Evolutionary conservation across 768 basidiomycete genomes (phyloP), one percentile per base, ranked within the genome.

Genomic region (Plicaturopsis crispa): DNA sequence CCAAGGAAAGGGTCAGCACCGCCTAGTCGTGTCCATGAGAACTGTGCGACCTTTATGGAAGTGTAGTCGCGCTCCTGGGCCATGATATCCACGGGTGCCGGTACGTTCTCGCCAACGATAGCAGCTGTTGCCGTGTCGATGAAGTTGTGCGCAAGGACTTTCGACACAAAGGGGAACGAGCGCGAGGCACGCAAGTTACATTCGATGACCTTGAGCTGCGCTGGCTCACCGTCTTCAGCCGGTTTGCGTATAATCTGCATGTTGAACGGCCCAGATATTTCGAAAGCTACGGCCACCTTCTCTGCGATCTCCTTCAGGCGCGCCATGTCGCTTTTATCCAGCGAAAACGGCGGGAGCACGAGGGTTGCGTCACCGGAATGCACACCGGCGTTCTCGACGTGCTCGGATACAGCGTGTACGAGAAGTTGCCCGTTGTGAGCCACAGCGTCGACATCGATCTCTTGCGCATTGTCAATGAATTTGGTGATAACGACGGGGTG

Each of bases 401-500:
- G 96, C 59, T 99, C 96, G 3, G 94, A 98, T 40, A 99, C 75
- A 38, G 94, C 94, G 51, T 98, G 94, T 21, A 99, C 76, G 36
- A 98, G 73, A 7, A 98, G 84, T 48, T 80, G 75, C 47, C 96
- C 96, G 44, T 91, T 67, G 70, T 97, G 77, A 2, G 90, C 94
- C 39, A 97, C 96, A 30, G 93, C 96, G 54, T 99, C 96, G 32
- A 98, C 80, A 46, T 99, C 96, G 45, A 99, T 94, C 60, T 98
- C 96, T 60, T 98, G 92, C 6, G 96, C 93, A 48, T 82, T 78
- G 58, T 94, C 89, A 53, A 99, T 99, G 76, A 97, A 99, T 62
- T 98, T 97, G 51, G 94, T 91, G 61, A 99, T 82, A 55, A 99
- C 96, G 50, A 97, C 94, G 2, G 96, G 96, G 62, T 98, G 92